Percentiles rank a stretch among this genome's conserved stretches.
Evolutionary conservation across 495 filamentous ascomycete genomes (phyloP).

Genomic region (Penicillium manginii): DNA sequence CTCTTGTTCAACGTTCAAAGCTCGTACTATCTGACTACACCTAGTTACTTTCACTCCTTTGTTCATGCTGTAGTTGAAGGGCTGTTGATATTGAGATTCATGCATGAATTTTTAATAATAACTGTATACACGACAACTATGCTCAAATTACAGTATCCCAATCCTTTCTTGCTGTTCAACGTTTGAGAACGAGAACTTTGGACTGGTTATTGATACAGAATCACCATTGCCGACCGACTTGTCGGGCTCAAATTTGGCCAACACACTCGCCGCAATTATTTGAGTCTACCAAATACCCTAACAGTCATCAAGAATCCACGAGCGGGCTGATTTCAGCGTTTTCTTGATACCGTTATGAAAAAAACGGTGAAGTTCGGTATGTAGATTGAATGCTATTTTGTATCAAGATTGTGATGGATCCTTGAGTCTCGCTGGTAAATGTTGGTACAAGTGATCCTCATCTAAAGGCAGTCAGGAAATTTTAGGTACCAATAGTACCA

Average conservation of each 20-base stretch:
- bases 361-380: neutral
- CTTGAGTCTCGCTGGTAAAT: neutral
- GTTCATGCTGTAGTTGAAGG: neutral
- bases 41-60: neutral
- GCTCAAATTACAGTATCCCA: neutral
- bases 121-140: neutral
- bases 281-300: neutral
- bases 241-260: neutral
- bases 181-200: neutral
- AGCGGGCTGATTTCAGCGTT: neutral
- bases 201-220: neutral
- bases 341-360: neutral
- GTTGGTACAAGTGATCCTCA: neutral
- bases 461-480: neutral
- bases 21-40: neutral
- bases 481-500: constrained; percentile 1
- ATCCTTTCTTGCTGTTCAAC: neutral
- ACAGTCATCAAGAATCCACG: neutral
- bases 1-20: neutral
- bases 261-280: neutral
- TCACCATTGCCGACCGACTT: neutral
- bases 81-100: neutral
- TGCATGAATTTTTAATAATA: neutral
- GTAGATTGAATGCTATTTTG: neutral
- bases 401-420: neutral